A percentile compares a stretch with the other conserved stretches of the same genome.
These are phyloP conservation scores for Acacia concinna DNA, from an alignment of 331 rosid species.

Conservation along the genomic window DNA sequence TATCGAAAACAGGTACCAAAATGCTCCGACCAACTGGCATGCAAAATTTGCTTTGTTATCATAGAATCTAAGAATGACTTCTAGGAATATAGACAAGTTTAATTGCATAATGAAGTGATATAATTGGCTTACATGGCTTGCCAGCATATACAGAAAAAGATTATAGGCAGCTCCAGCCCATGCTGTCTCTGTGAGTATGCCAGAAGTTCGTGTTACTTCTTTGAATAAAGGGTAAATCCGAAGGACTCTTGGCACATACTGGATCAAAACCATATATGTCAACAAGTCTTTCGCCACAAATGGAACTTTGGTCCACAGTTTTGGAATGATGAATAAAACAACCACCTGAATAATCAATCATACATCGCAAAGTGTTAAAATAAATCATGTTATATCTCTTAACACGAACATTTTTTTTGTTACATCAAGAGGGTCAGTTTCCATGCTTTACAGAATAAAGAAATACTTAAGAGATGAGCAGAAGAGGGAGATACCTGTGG, in stretches of 20 bases:
- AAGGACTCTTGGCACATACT: conserved; percentile 67
- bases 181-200: conserved; percentile 82
- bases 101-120: conserved; percentile 2
- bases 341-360: conserved; percentile 47
- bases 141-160: conserved; percentile 82
- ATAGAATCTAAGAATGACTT: conserved; percentile 10
- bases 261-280: conserved; percentile 50
- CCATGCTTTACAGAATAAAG: neutral
- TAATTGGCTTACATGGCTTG: conserved; percentile 72
- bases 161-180: conserved; percentile 92
- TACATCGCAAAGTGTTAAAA: conserved; percentile 19
- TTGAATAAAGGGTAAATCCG: conserved; percentile 60
- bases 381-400: conserved; percentile 5
- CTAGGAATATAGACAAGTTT: neutral
- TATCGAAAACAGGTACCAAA: conserved; percentile 78
- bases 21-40: conserved; percentile 72
- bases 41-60: conserved; percentile 8
- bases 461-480: neutral
- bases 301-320: conserved; percentile 28
- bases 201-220: conserved; percentile 77
- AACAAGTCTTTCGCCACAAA: conserved; percentile 44
- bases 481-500: conserved; percentile 69
- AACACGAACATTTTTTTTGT: neutral
- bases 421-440: neutral
- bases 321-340: conserved; percentile 38